These are phyloP conservation scores for Debaryomyces fabryi DNA, from an alignment of 1,139 yeast genomes.

Conservation along the genomic window DNA sequence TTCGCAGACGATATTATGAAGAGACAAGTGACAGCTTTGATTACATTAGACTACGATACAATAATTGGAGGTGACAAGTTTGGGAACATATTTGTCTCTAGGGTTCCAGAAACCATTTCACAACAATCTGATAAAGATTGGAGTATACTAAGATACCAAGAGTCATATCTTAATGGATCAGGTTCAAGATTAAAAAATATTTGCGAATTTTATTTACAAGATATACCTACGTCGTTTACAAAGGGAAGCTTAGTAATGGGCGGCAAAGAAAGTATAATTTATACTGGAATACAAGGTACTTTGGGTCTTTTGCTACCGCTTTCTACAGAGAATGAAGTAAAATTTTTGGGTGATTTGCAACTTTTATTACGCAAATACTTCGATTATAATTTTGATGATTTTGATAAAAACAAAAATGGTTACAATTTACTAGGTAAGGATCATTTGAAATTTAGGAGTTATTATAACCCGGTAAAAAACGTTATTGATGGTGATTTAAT, in stretches of 20 bases:
- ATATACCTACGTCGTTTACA: slow-evolving; percentile 65
- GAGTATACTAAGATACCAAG: slow-evolving; percentile 44
- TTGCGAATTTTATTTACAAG: slow-evolving; percentile 70
- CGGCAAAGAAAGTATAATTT: slow-evolving; percentile 66
- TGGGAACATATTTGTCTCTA: slow-evolving; percentile 73
- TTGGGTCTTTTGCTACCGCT: slow-evolving; percentile 76
- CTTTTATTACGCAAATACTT: slow-evolving; percentile 42
- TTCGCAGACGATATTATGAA: slow-evolving; percentile 71
- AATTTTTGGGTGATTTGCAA: slow-evolving; percentile 61
- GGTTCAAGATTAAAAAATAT: slow-evolving; percentile 54
- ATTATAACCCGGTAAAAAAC: slow-evolving; percentile 73
- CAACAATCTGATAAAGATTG: slow-evolving; percentile 53
- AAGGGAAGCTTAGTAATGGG: slow-evolving; percentile 60
- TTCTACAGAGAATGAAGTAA: slow-evolving; percentile 61
- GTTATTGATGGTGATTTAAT: slow-evolving; percentile 88
- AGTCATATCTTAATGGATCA: slow-evolving; percentile 50
- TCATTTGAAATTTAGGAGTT: slow-evolving; percentile 69
- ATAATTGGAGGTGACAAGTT: slow-evolving; percentile 87
- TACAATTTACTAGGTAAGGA: slow-evolving; percentile 61
- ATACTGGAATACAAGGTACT: slow-evolving; percentile 80
- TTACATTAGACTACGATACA: slow-evolving; percentile 72
- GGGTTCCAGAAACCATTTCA: slow-evolving; percentile 54
- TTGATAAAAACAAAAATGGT: slow-evolving; percentile 24
- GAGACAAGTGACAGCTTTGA: slow-evolving; percentile 65
- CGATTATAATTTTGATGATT: slow-evolving; percentile 32